Base-by-base conservation (phyloP, 1,284 basidiomycete genomes). In the Phellopilus nigrolimitatus region DNA sequence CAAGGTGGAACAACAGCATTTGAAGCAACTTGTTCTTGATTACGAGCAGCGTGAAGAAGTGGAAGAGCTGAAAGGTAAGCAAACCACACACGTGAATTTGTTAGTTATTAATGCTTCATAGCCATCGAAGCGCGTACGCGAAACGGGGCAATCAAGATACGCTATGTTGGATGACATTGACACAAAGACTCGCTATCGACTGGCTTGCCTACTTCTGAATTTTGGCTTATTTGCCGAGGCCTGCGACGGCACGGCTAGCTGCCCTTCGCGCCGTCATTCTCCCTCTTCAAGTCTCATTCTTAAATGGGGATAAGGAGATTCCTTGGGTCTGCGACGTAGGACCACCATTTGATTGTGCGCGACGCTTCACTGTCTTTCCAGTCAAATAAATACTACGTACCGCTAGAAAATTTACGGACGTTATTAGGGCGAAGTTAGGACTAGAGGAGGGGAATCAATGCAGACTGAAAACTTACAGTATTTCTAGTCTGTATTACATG, bases 1-100 rank as follows among this genome's bases (percentile, higher is more conserved):
- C 68, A 90, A 87, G 67, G 91, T 90, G 7, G 95, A 98, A 66
- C 94, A 97, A 61, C 91, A 97, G 66, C 91, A 97, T 56, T 71
- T 98, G 59, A 98, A 98, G 72, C 81, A 84, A 15, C 75, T 97
- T n/a, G 95, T 95, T 2, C 74, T 91, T 42, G 78, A 90, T 62
- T 91, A 91, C 57, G 89, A 91, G 62, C 88, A 91, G 59, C 82
- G 84, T 25, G 89, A 91, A 66, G 89, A 90, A 66, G 82, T 77
- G 1, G 86, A 89, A 62, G 87, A 89, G 60, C 59, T 85, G 58
- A 87, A 80, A 76, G 85, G 86, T 84, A 59, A 19, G 62, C 17
- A 34, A 33, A 46, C 39, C 15, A 21, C 19, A 10, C 36, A 10
- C 4, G n/a, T 34, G 22, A 40, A 25, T 6, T 47, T 17, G 12